Base-by-base conservation (phyloP, 2,329 filamentous ascomycete genomes). In the Fusarium clavum region DNA sequence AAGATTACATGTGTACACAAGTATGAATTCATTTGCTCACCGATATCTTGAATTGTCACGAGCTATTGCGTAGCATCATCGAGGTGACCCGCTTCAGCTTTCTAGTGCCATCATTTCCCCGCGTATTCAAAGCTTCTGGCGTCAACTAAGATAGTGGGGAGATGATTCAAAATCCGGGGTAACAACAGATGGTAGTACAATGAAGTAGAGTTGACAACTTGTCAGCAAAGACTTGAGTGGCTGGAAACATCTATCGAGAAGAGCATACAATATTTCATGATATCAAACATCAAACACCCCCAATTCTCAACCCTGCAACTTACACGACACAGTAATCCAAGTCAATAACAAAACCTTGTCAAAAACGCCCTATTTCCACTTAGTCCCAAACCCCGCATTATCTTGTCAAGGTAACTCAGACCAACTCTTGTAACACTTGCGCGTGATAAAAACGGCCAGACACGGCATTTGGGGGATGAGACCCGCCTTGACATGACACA, bases 321-420 rank as follows among this genome's bases (percentile, higher is more conserved):
- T 29, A 25, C 22, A 20, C 27, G 38, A 25, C 44, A 59, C 64
- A 27, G 27, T 29, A 51, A 29, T 57, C 25, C 32, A 18, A 18
- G 13, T 44, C 24, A 32, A 44, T 14, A 34, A 34, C 44, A 52
- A 45, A 54, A 16, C 20, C 69, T 71, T 71, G 69, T 71, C 69
- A 71, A 71, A 69, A 71, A 65, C 69, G 68, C 69, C 68, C 68
- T 70, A 71, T 69, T 41, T 40, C 67, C 67, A 67, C 43, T 48
- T 70, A 68, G 67, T 41, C 22, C 40, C 32, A 40, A 68, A 70
- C 69, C 69, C 69, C 69, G 68, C 68, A 71, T 54, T 38, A 34
- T 32, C 57, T 32, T 66, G 61, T 55, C 44, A 61, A 38, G 12
- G 58, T 57, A 64, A 49, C 47, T 38, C 57, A 48, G 18, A 40